These are phyloP conservation scores for Polytrichum formosum DNA, from an alignment of 225 moss, liverwort and hornwort species.

Conservation along the genomic window DNA sequence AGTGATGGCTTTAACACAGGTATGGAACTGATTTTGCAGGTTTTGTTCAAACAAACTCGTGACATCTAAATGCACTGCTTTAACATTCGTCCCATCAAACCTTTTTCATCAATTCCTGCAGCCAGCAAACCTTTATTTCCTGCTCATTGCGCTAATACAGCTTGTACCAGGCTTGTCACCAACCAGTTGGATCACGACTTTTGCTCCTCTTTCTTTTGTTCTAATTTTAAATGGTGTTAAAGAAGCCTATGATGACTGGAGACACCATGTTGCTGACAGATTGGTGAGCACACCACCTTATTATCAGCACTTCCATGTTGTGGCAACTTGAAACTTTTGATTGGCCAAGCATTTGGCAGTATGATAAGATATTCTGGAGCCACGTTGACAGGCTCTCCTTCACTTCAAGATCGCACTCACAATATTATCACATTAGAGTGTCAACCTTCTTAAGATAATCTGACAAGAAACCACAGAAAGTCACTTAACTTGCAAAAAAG, in stretches of 20 bases:
- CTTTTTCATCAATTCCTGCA: slow-evolving; percentile 60
- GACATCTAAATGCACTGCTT: slow-evolving; percentile 51
- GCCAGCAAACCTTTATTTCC: slow-evolving; percentile 80
- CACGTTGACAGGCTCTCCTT: too few relatives aligned
- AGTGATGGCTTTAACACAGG: not conserved
- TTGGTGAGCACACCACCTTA: too few relatives aligned
- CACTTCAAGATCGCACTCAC: too few relatives aligned
- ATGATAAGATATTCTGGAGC: too few relatives aligned
- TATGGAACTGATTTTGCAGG: slow-evolving; percentile 24
- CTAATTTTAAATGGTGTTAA: slow-evolving; percentile 73
- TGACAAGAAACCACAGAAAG: too few relatives aligned
- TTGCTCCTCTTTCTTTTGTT: slow-evolving; percentile 79
- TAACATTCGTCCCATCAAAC: slow-evolving; percentile 64
- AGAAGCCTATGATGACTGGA: slow-evolving; percentile 79
- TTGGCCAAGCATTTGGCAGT: too few relatives aligned
- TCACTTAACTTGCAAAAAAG: too few relatives aligned
- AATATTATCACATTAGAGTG: too few relatives aligned
- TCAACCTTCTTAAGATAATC: too few relatives aligned
- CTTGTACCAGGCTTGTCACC: slow-evolving; percentile 56
- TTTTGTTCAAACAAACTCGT: slow-evolving; percentile 79
- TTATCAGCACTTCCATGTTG: too few relatives aligned
- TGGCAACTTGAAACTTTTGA: slow-evolving; percentile 15
- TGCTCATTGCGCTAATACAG: slow-evolving; percentile 70
- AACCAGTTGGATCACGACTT: slow-evolving; percentile 64
- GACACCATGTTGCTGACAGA: slow-evolving; percentile 8